A percentile compares a stretch with the other conserved stretches of the same genome.
Conservation (phyloP, 2,329 filamentous ascomycete species). For the Chaetothyriales sp. region DNA sequence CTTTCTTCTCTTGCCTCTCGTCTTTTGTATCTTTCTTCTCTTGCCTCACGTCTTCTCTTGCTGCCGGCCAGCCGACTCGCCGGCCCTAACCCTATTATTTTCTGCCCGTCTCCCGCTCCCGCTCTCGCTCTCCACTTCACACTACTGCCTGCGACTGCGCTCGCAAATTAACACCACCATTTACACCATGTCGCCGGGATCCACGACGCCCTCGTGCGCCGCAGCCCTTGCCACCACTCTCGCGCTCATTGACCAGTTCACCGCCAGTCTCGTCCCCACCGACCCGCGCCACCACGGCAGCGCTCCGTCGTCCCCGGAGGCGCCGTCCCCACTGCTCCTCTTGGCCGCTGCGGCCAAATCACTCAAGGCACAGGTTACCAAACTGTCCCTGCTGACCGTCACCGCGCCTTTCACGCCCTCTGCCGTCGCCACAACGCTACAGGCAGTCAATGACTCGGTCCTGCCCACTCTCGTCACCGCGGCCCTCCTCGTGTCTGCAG, state of each 20-base stretch:
- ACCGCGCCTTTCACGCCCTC: slow-evolving; percentile 75
- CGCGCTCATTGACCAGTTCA: slow-evolving; percentile 28
- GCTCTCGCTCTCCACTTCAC: not conserved
- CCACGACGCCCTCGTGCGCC: not conserved
- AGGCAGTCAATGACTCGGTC: slow-evolving; percentile 58
- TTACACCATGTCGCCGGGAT: not conserved
- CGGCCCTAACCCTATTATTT: not conserved
- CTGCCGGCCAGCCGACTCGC: too few relatives aligned
- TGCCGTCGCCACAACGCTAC: slow-evolving; percentile 56
- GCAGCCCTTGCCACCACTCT: slow-evolving; percentile 22
- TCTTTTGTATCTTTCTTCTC: too few relatives aligned
- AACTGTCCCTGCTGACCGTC: slow-evolving; percentile 72
- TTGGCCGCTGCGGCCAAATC: slow-evolving; percentile 59
- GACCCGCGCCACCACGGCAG: not conserved
- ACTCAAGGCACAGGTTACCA: slow-evolving; percentile 71
- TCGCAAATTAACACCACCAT: not conserved
- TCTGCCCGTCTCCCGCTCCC: too few relatives aligned
- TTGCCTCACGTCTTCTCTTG: too few relatives aligned
- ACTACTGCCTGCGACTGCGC: not conserved
- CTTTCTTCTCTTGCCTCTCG: too few relatives aligned
- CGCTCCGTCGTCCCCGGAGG: not conserved
- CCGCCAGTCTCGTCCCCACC: slow-evolving; percentile 18
- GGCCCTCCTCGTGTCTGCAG: slow-evolving; percentile 49
- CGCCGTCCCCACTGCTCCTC: slow-evolving; percentile 44
- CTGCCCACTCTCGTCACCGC: slow-evolving; percentile 62